These are phyloP conservation scores for Cercospora sp. DNA, from an alignment of 2,329 filamentous ascomycete species.

Conservation along the genomic window DNA sequence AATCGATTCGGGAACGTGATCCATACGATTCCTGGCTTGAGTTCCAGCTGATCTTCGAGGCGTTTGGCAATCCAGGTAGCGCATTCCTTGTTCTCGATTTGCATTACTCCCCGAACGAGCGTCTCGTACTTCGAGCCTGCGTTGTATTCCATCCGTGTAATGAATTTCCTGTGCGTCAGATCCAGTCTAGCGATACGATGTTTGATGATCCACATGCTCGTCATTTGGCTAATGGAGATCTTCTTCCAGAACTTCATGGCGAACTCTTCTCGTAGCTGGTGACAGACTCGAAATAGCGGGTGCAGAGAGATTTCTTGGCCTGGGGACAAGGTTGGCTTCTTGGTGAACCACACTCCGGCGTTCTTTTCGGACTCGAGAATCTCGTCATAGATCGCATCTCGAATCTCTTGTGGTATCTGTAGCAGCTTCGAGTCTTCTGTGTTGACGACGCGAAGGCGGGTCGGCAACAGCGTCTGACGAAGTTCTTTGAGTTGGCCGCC, in stretches of 20 bases:
- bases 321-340: not conserved
- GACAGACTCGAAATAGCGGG: not conserved
- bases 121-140: no score
- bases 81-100: not conserved
- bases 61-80: not conserved
- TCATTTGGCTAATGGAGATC: not conserved
- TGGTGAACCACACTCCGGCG: not conserved
- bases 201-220: no score
- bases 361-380: not conserved
- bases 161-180: not conserved
- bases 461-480: not conserved
- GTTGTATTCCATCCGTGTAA: not conserved
- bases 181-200: not conserved
- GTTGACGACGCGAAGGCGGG: not conserved
- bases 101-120: rapidly evolving
- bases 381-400: not conserved
- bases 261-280: not conserved
- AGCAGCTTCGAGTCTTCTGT: not conserved
- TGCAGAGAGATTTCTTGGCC: not conserved
- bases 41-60: not conserved
- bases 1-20: not conserved
- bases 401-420: not conserved
- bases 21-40: not conserved
- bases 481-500: no score
- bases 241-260: not conserved